Percentiles rank a stretch among this genome's conserved stretches.
Conservation (phyloP, 208 protist species). For the Trypanosomatidae sp. region DNA sequence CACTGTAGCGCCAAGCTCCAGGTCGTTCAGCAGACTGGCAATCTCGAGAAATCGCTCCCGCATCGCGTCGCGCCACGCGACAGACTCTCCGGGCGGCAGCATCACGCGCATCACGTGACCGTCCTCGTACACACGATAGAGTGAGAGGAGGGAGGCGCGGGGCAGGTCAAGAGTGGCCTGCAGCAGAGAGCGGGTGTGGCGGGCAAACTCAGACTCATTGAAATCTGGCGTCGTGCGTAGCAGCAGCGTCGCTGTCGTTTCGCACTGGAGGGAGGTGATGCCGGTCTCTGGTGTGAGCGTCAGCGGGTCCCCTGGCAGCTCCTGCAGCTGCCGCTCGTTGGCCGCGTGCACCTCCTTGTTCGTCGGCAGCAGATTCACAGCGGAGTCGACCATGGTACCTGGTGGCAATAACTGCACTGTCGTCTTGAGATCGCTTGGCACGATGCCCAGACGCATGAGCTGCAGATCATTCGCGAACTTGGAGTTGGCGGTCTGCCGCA, state of each 20-base stretch:
- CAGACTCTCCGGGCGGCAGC: conserved; percentile 74
- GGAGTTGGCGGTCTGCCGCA: conserved; percentile 60
- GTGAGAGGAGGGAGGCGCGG: conserved; percentile 66
- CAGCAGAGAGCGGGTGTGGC: conserved; percentile 72
- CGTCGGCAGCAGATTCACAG: conserved; percentile 84
- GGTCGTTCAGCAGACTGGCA: conserved; percentile 73
- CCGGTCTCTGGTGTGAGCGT: conserved; percentile 74
- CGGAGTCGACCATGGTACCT: conserved; percentile 81
- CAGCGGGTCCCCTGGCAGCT: conserved; percentile 69
- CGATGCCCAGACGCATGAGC: conserved; percentile 71
- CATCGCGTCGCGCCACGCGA: conserved; percentile 82
- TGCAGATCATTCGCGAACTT: conserved; percentile 75
- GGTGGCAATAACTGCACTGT: conserved; percentile 79
- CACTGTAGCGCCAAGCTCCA: conserved; percentile 71
- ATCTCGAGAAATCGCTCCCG: conserved; percentile 79
- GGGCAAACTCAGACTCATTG: conserved; percentile 63
- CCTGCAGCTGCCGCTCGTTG: conserved; percentile 70
- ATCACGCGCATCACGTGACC: conserved; percentile 87
- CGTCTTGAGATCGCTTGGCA: conserved; percentile 53
- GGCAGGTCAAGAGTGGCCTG: conserved; percentile 81
- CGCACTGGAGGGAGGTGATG: conserved; percentile 79
- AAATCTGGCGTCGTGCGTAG: conserved; percentile 78
- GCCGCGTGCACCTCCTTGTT: conserved; percentile 87
- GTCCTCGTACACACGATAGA: conserved; percentile 87
- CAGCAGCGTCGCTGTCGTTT: conserved; percentile 77